Base-by-base conservation (phyloP, 805 yeast species). In the Cyberlindnera nakhonratchasimensis region DNA sequence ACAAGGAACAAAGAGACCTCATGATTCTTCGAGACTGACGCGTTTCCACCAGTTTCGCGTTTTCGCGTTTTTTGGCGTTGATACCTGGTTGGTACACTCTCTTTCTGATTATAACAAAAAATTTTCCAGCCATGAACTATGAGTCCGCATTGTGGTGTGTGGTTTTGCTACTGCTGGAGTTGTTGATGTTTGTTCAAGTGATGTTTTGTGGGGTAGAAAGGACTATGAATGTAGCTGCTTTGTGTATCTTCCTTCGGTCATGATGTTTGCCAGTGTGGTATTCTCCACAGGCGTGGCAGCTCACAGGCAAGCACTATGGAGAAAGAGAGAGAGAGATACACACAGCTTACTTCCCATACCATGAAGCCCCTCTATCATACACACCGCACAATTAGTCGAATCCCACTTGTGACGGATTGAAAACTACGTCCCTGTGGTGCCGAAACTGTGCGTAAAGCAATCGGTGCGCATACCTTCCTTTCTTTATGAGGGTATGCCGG, bases 301-400 rank as follows among this genome's bases (percentile, higher is more conserved):
- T 4, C 21, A 13, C 36, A 19, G 36, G 36, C 36, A 33, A 33
- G 11, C 36, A 14, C 13, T 14, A 14, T 21, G 14, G 6, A n/a
- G n/a, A n/a, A n/a, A n/a, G n/a, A n/a, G n/a, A n/a, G n/a, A n/a
- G n/a, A n/a, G n/a, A n/a, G n/a, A n/a, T n/a, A n/a, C n/a, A n/a
- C n/a, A n/a, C n/a, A n/a, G n/a, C n/a, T n/a, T n/a, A n/a, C n/a
- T n/a, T n/a, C n/a, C n/a, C n/a, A n/a, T n/a, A n/a, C n/a, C n/a
- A n/a, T n/a, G n/a, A n/a, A n/a, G n/a, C n/a, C n/a, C n/a, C n/a
- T n/a, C n/a, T n/a, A n/a, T n/a, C n/a, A n/a, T n/a, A n/a, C n/a
- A n/a, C 20, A 5, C 24, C 60, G 72, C 71, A 67, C 71, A 65
- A 59, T 33, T 59, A 55, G 72, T 67, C 72, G 66, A 67, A 67